These are phyloP conservation scores for Heliamphora pulchella DNA, from an alignment of 179 eudicot species.

Conservation along the genomic window DNA sequence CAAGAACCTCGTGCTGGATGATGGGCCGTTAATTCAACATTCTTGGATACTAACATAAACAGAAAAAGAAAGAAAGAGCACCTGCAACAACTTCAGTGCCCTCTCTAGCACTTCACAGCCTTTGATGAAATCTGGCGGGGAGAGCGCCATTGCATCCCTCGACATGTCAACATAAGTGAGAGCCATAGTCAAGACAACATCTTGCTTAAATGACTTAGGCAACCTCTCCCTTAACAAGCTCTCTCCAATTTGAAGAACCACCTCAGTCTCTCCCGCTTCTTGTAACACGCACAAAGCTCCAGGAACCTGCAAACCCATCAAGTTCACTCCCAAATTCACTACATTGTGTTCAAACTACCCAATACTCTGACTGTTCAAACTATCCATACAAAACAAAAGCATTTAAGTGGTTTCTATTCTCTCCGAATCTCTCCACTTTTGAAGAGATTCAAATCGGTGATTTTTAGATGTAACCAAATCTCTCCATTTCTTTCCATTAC, in stretches of 20 bases:
- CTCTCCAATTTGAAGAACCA: slow-evolving; percentile 85
- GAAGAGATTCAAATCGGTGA: no score
- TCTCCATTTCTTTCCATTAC: no score
- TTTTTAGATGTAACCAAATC: no score
- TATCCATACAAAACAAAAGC: no score
- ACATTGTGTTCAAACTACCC: not conserved
- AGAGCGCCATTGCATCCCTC: slow-evolving; percentile 74
- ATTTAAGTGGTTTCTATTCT: no score
- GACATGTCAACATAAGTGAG: slow-evolving; percentile 86
- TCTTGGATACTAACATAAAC: not conserved
- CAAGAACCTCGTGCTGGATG: not conserved
- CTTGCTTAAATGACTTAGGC: slow-evolving; percentile 93
- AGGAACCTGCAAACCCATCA: slow-evolving; percentile 56
- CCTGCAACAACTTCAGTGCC: slow-evolving; percentile 86
- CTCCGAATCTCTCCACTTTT: no score
- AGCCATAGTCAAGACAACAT: slow-evolving; percentile 77
- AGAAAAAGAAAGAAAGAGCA: not conserved
- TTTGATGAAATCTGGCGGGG: slow-evolving; percentile 82
- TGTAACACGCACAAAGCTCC: slow-evolving; percentile 92
- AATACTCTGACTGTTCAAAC: not conserved
- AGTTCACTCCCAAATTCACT: not conserved
- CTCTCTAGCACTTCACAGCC: slow-evolving; percentile 88
- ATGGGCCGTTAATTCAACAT: slow-evolving; percentile 9
- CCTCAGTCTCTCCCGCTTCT: slow-evolving; percentile 81
- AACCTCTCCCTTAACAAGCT: slow-evolving; percentile 76